A percentile compares a stretch with the other conserved stretches of the same genome.
Conservation (phyloP, 352 stramenopile species). For the Phytophthora lateralis region DNA sequence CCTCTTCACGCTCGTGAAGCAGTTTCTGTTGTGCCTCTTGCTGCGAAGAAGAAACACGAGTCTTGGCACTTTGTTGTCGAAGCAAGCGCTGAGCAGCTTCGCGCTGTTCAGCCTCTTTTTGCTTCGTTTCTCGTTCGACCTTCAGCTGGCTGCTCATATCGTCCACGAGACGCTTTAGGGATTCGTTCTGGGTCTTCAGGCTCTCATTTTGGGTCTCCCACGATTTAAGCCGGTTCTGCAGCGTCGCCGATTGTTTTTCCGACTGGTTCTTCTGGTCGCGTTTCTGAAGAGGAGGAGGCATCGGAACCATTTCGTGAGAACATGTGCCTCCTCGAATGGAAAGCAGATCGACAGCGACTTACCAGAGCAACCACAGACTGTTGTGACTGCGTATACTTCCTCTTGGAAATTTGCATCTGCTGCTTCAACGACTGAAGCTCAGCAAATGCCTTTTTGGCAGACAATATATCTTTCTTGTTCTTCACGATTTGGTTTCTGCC, state of each 20-base stretch:
- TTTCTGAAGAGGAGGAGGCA: slow-evolving; percentile 73
- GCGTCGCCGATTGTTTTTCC: slow-evolving; percentile 83
- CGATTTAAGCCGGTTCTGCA: slow-evolving; percentile 81
- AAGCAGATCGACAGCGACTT: slow-evolving; percentile 53
- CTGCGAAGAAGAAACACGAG: slow-evolving; percentile 67
- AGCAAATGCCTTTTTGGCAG: slow-evolving; percentile 93
- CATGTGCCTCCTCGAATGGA: slow-evolving; percentile 36
- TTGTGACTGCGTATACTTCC: slow-evolving; percentile 89
- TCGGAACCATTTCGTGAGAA: slow-evolving; percentile 43
- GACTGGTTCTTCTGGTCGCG: slow-evolving; percentile 92
- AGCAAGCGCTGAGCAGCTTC: slow-evolving; percentile 66
- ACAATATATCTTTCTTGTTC: slow-evolving; percentile 88
- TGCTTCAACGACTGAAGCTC: slow-evolving; percentile 95
- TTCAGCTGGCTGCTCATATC: slow-evolving; percentile 75
- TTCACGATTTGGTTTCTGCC: slow-evolving; percentile 82
- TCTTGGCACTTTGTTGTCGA: slow-evolving; percentile 71
- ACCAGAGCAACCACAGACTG: slow-evolving; percentile 91
- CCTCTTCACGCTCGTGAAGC: slow-evolving; percentile 76
- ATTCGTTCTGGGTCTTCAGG: slow-evolving; percentile 66
- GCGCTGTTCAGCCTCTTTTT: slow-evolving; percentile 70
- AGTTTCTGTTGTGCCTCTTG: slow-evolving; percentile 71
- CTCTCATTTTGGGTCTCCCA: slow-evolving; percentile 75
- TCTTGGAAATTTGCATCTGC: slow-evolving; percentile 88
- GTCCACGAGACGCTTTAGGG: slow-evolving; percentile 69
- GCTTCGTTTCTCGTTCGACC: slow-evolving; percentile 69